A percentile compares a stretch with the other conserved stretches of the same genome.
Conservation (phyloP, 768 basidiomycete species). For the Leccinum subtestaceum region DNA sequence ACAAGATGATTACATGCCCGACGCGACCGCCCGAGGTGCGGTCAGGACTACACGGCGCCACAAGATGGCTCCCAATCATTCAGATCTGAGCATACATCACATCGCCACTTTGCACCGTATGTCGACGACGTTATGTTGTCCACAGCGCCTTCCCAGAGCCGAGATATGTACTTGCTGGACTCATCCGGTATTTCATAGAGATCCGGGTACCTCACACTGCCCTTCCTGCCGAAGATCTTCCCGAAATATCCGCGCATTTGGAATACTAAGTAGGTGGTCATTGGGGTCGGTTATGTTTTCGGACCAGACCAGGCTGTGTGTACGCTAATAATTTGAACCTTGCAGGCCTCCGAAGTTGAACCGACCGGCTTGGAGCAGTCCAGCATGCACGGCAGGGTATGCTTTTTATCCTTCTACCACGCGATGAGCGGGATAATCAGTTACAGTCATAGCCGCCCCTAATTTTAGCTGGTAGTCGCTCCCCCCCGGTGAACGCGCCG, state of each 20-base stretch:
- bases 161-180: background rate
- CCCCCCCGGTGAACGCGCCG: background rate
- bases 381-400: background rate
- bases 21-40: background rate
- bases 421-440: background rate
- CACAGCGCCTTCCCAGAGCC: constrained; percentile 6
- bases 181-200: constrained; percentile 1
- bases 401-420: background rate
- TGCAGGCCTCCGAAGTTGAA: background rate
- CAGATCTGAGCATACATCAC: background rate
- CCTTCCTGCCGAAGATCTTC: constrained; percentile 4
- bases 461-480: background rate
- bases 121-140: background rate
- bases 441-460: background rate
- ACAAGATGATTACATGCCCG: background rate
- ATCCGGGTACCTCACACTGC: constrained; percentile 1
- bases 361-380: background rate
- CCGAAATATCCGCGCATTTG: background rate
- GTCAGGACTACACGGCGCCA: background rate
- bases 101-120: constrained; percentile 2
- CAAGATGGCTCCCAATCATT: background rate
- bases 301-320: background rate
- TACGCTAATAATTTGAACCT: background rate
- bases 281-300: background rate
- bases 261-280: background rate